phyloP scores from a whole-genome alignment of 2,329 filamentous ascomycete genomes.

The Cytospora piceae region DNA sequence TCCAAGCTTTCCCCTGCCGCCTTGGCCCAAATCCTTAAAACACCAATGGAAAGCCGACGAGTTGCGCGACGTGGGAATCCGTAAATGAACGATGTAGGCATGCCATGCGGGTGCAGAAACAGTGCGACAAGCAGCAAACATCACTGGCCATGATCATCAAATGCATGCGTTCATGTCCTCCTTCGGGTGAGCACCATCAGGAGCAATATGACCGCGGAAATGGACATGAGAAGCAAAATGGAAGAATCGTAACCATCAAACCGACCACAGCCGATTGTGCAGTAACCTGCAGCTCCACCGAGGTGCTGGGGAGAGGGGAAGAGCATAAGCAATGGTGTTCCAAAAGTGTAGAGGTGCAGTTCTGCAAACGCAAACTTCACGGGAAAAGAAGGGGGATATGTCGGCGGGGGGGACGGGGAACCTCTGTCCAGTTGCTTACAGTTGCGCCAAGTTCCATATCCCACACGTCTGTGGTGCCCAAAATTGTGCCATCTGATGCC shows the following conservation, averaged over 20 bases:
- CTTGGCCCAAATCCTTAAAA: constrained; percentile 3
- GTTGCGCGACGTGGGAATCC: not conserved
- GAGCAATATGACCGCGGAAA: constrained; percentile 12
- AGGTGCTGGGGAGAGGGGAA: constrained; percentile 16
- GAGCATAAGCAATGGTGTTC: constrained; percentile 2
- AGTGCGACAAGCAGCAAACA: not conserved
- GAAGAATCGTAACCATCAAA: constrained; percentile 29
- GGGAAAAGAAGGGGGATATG: not conserved
- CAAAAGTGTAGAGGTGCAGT: not conserved
- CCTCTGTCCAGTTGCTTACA: constrained; percentile 16
- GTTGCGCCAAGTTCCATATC: constrained; percentile 27
- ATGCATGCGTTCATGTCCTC: not conserved
- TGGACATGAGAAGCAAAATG: constrained; percentile 21
- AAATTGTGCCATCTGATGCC: constrained; percentile 24
- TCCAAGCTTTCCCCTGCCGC: not conserved
- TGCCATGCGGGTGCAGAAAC: not conserved
- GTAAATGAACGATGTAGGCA: not conserved
- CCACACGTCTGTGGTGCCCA: constrained; percentile 29
- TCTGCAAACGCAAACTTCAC: not conserved
- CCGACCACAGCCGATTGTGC: constrained; percentile 27
- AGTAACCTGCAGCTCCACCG: constrained; percentile 27
- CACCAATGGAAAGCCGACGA: not conserved
- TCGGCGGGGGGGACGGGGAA: not conserved
- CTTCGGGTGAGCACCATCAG: constrained; percentile 23
- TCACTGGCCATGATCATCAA: too few relatives aligned